These are phyloP conservation scores for Aspergillus mulundensis DNA, from an alignment of 495 filamentous ascomycete species.

Conservation along the genomic window DNA sequence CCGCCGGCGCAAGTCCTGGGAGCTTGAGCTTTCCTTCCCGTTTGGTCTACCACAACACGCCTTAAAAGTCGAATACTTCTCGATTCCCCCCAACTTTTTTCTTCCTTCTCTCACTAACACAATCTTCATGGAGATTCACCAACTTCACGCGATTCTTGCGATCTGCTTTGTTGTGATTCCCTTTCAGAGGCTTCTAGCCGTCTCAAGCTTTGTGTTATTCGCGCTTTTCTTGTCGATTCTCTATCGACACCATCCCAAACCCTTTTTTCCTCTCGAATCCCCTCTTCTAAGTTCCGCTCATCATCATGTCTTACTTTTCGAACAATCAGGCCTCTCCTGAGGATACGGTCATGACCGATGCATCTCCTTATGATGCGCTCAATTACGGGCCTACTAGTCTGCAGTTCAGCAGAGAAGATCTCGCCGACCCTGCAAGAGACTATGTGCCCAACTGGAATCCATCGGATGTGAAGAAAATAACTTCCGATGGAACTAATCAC, in stretches of 20 bases:
- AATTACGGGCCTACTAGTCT: background rate
- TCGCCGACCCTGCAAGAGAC: slow-evolving; percentile 5
- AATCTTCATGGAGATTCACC: slow-evolving; percentile 11
- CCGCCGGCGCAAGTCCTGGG: too few relatives aligned
- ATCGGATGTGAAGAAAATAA: background rate
- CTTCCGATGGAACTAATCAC: background rate
- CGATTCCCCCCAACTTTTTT: background rate
- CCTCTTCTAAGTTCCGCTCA: background rate
- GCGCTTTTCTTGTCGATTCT: background rate
- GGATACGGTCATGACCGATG: slow-evolving; percentile 16
- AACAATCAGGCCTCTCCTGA: background rate
- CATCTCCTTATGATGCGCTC: background rate
- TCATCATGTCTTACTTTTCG: background rate
- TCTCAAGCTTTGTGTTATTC: background rate
- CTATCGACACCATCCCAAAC: background rate
- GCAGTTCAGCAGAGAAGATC: background rate
- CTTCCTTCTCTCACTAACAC: slow-evolving; percentile 1
- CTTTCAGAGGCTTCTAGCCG: background rate
- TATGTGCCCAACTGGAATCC: background rate
- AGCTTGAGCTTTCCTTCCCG: background rate
- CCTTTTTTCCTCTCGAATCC: background rate
- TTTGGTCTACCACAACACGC: background rate
- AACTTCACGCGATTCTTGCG: slow-evolving; percentile 10
- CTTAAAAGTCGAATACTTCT: background rate
- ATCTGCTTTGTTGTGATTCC: slow-evolving; percentile 13